phyloP scores from a whole-genome alignment of 805 yeast species.

The Barnettozyma sucrosica region DNA sequence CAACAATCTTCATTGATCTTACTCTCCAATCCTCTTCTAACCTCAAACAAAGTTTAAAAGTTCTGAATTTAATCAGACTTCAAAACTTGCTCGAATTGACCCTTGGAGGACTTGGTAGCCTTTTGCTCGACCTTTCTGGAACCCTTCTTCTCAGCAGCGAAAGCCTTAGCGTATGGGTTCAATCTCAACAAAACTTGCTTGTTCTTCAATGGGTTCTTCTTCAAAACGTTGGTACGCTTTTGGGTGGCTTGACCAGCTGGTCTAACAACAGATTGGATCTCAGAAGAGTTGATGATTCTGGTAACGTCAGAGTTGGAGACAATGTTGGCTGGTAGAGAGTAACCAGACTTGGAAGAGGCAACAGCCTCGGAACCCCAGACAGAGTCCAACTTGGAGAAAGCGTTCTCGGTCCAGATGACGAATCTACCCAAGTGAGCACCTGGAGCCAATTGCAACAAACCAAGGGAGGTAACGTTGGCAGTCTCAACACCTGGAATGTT shows the following conservation, averaged over 20 bases:
- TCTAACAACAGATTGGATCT: constrained; percentile 95
- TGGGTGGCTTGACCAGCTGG: constrained; percentile 92
- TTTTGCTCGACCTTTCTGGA: constrained; percentile 67
- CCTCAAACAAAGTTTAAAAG: not conserved
- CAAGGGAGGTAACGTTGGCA: constrained; percentile 84
- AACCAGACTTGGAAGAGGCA: constrained; percentile 79
- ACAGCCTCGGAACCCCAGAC: constrained; percentile 94
- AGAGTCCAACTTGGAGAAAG: constrained; percentile 93
- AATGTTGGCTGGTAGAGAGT: constrained; percentile 91
- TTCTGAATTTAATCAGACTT: constrained; percentile 45
- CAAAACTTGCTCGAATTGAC: constrained; percentile 62
- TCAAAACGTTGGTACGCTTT: constrained; percentile 91
- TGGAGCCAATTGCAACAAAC: constrained; percentile 98
- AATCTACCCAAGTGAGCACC: constrained; percentile 99
- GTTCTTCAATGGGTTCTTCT: constrained; percentile 99
- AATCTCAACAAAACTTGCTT: constrained; percentile 95
- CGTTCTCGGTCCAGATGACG: constrained; percentile 99
- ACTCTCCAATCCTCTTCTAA: not conserved
- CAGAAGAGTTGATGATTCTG: constrained; percentile 98
- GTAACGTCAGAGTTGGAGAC: constrained; percentile 92
- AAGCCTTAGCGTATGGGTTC: constrained; percentile 99
- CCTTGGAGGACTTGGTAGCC: constrained; percentile 63
- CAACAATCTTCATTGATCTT: not conserved
- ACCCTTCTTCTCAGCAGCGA: constrained; percentile 86
- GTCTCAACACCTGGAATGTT: constrained; percentile 99